phyloP scores from a whole-genome alignment of 2,329 filamentous ascomycete genomes.

The Thyridium curvatum region DNA sequence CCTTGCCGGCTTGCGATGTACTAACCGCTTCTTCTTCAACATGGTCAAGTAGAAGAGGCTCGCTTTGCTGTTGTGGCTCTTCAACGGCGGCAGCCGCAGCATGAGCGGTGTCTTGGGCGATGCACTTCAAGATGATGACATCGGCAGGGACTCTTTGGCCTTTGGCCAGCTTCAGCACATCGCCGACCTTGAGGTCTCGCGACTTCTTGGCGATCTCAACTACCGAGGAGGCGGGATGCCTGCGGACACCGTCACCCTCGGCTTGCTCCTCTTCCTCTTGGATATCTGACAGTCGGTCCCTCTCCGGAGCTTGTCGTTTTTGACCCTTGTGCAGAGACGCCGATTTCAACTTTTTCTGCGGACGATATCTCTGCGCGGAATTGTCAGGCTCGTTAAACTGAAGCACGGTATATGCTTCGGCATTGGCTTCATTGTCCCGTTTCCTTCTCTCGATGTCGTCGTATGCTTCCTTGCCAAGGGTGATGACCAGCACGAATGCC shows the following conservation, averaged over 20 bases:
- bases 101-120: conserved; percentile 20
- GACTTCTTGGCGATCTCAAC: conserved; percentile 74
- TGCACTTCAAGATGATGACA: conserved; percentile 83
- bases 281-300: conserved; percentile 54
- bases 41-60: conserved; percentile 34
- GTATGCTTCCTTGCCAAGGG: conserved; percentile 89
- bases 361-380: conserved; percentile 22
- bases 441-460: conserved; percentile 85
- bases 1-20: conserved; percentile 26
- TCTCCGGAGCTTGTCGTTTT: conserved; percentile 25
- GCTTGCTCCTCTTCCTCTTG: conserved; percentile 60
- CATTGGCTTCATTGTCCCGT: conserved; percentile 89
- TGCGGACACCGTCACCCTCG: conserved; percentile 30
- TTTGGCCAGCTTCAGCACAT: conserved; percentile 88
- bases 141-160: conserved; percentile 92
- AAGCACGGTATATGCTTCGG: conserved; percentile 78
- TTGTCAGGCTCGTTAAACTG: conserved; percentile 55
- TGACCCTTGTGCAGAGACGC: conserved; percentile 28
- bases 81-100: conserved; percentile 20
- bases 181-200: conserved; percentile 84
- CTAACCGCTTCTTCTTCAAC: conserved; percentile 20
- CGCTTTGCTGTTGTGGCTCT: conserved; percentile 16
- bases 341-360: conserved; percentile 41
- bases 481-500: conserved; percentile 86
- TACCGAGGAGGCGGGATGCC: conserved; percentile 40